Conservation (phyloP, 768 basidiomycete genomes). For the Termitomyces heimii region DNA sequence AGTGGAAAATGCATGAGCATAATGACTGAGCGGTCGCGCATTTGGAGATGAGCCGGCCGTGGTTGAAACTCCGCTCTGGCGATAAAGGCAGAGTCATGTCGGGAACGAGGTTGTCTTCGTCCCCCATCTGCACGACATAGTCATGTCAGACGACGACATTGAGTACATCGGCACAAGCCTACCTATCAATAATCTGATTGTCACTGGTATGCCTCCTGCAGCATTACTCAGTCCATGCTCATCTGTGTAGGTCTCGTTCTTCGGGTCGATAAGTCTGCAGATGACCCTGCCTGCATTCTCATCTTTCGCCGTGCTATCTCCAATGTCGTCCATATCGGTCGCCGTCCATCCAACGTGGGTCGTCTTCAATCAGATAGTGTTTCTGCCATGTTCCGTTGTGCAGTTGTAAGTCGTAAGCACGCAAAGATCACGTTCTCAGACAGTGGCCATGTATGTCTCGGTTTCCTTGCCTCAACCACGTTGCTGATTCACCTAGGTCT, state of each 20-base stretch:
- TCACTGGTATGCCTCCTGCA: slow-evolving; percentile 28
- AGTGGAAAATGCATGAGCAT: background rate
- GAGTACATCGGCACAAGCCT: slow-evolving; percentile 47
- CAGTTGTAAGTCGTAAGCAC: slow-evolving; percentile 75
- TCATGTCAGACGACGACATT: slow-evolving; percentile 52
- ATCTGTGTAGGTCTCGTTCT: slow-evolving; percentile 47
- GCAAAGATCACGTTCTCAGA: slow-evolving; percentile 73
- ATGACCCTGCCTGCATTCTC: slow-evolving; percentile 38
- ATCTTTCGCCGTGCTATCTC: slow-evolving; percentile 47
- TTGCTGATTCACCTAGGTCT: slow-evolving; percentile 41
- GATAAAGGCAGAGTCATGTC: slow-evolving; percentile 13
- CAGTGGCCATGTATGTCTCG: slow-evolving; percentile 53
- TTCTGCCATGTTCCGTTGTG: slow-evolving; percentile 64
- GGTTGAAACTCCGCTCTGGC: slow-evolving; percentile 11
- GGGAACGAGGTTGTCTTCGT: slow-evolving; percentile 2
- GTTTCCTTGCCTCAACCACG: slow-evolving; percentile 1
- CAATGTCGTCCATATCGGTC: slow-evolving; percentile 57
- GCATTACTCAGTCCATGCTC: slow-evolving; percentile 8
- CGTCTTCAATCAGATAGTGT: slow-evolving; percentile 31
- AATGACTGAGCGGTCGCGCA: background rate
- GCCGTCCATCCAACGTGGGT: slow-evolving; percentile 49
- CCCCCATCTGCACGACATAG: slow-evolving; percentile 5
- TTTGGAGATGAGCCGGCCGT: slow-evolving; percentile 7
- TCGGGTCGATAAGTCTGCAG: slow-evolving; percentile 47
- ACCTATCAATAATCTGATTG: slow-evolving; percentile 22